phyloP scores from a whole-genome alignment of 257 asterid species.

The Coffea canephora region DNA sequence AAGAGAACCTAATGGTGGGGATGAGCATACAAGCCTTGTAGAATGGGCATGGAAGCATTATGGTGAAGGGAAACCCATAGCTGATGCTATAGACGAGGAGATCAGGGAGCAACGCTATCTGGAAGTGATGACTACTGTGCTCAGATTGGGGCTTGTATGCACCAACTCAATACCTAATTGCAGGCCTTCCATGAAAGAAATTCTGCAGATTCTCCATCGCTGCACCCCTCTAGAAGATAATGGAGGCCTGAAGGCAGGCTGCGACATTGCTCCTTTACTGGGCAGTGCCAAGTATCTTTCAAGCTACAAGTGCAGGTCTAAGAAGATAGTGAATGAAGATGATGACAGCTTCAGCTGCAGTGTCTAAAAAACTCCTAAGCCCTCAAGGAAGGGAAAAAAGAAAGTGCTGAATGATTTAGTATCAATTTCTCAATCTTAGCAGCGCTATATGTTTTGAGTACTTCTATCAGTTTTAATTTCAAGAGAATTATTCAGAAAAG shows the following conservation, averaged over 20 bases:
- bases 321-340: conserved; percentile 39
- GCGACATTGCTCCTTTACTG: conserved; percentile 62
- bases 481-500: not conserved
- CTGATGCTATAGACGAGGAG: conserved; percentile 42
- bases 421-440: not conserved
- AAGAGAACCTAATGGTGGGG: conserved; percentile 57
- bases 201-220: conserved; percentile 49
- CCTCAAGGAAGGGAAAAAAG: not conserved
- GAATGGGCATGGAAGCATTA: conserved; percentile 87
- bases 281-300: conserved; percentile 53
- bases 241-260: conserved; percentile 33
- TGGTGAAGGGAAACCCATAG: conserved; percentile 46
- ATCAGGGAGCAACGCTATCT: conserved; percentile 43
- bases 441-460: too few species aligned
- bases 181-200: conserved; percentile 84
- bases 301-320: conserved; percentile 51
- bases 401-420: not conserved
- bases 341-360: conserved; percentile 41
- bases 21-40: conserved; percentile 65
- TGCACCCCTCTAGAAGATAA: conserved; percentile 27
- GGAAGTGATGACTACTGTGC: conserved; percentile 52
- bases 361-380: conserved; percentile 17
- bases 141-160: conserved; percentile 76
- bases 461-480: not conserved
- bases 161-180: conserved; percentile 52